Percentiles rank a stretch among this genome's conserved stretches.
phyloP scores from a whole-genome alignment of 139 green algal species.

The Pleodorina starrii region DNA sequence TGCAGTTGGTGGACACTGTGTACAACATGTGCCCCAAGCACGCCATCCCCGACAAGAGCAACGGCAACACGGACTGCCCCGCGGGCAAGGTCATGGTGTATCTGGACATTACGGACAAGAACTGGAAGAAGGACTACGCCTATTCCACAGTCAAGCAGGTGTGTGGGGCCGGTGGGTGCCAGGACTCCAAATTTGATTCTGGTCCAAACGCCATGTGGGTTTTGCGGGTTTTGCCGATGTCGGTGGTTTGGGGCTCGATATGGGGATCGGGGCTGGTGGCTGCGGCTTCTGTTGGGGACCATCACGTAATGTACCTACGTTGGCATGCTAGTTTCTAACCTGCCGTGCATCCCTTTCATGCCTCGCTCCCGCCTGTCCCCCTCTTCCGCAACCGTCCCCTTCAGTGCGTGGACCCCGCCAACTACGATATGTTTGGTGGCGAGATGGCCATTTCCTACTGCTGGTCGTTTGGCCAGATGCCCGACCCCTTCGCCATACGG shows the following conservation, averaged over 20 bases:
- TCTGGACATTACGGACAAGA: slow-evolving; percentile 39
- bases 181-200: too few species aligned
- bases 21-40: slow-evolving; percentile 43
- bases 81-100: slow-evolving; percentile 37
- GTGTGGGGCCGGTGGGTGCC: too few species aligned
- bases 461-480: slow-evolving; percentile 48
- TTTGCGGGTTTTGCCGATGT: too few species aligned
- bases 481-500: slow-evolving; percentile 13
- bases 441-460: slow-evolving; percentile 46
- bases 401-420: slow-evolving; percentile 51
- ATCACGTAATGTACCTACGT: too few species aligned
- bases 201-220: too few species aligned
- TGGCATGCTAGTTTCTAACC: too few species aligned
- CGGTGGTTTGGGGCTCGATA: too few species aligned
- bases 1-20: slow-evolving; percentile 23
- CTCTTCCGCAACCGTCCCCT: too few species aligned
- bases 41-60: slow-evolving; percentile 24
- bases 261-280: too few species aligned
- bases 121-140: background rate
- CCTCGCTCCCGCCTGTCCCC: too few species aligned
- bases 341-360: too few species aligned
- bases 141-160: slow-evolving; percentile 43
- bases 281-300: too few species aligned
- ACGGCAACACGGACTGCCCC: slow-evolving; percentile 46
- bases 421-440: slow-evolving; percentile 45